Base-by-base conservation (phyloP, 345 rosid genomes). In the Euphorbia peplus region DNA sequence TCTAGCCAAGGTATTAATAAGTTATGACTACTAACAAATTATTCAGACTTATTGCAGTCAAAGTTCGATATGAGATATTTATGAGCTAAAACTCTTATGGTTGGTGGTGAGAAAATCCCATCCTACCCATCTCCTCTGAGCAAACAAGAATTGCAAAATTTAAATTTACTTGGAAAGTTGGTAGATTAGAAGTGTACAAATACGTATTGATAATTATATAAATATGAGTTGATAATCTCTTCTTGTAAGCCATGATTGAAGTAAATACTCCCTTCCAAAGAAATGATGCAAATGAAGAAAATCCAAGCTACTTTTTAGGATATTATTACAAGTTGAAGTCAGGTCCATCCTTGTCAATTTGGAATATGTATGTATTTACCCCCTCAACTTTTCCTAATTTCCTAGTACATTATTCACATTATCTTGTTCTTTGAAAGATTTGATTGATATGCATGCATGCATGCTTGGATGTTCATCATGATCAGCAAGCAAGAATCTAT, bases 381-480 rank as follows among this genome's bases (percentile, higher is more conserved):
- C n/a, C n/a, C 74, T 80, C 28, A 26, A n/a, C 69, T 73, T 74
- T 74, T 50, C 0, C 67, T 68, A 51, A 70, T 87, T 86, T 83
- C 80, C 64, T 65, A 76, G 51, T 71, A 80, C 86, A 82, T 53
- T 42, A 39, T 68, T 24, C 69, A 22, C 37, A 47, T 41, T 55
- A 15, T 60, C 60, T 25, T 53, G 54, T 7, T 16, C 29, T 25
- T 0, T 53, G 6, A 2, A 32, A n/a, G n/a, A n/a, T n/a, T n/a
- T n/a, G n/a, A n/a, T n/a, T n/a, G n/a, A n/a, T n/a, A n/a, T n/a
- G n/a, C n/a, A n/a, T n/a, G n/a, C n/a, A n/a, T n/a, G n/a, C n/a
- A 22, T n/a, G 25, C 54, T 55, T 64, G 63, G 12, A 21, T 15
- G 53, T 70, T 62, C 73, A 70, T 70, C 67, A n/a, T n/a, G n/a